Evolutionary conservation across 2,329 filamentous ascomycete species (phyloP).

Genomic region (Penicillium sp.): DNA sequence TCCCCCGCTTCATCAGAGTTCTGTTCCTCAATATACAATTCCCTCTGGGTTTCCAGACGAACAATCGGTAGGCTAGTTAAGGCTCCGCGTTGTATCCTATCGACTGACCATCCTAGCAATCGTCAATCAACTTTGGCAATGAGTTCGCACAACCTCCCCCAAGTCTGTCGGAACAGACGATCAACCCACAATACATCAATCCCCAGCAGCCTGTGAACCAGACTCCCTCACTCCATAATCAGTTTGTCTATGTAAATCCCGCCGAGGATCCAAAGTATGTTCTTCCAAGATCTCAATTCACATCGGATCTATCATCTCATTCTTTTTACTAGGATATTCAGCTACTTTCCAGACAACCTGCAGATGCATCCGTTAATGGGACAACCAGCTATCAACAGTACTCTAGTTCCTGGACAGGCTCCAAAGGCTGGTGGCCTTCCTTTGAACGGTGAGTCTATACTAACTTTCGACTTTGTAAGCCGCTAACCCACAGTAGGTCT

Average conservation of each 20-base stretch:
- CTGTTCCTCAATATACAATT: conserved; percentile 34
- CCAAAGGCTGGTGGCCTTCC: conserved; percentile 11
- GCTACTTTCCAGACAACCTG: conserved; percentile 36
- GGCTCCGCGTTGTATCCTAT: background rate
- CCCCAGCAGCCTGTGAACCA: conserved; percentile 32
- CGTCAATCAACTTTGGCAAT: conserved; percentile 36
- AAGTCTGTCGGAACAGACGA: conserved; percentile 37
- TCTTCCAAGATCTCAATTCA: background rate
- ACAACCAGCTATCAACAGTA: conserved; percentile 11
- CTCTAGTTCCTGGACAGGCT: conserved; percentile 6
- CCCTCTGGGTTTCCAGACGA: conserved; percentile 33
- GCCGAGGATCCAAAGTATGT: conserved; percentile 36
- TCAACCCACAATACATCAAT: conserved; percentile 47
- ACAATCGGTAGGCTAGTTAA: conserved; percentile 27
- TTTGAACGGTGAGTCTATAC: conserved; percentile 21
- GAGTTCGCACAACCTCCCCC: conserved; percentile 33
- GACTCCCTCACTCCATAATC: conserved; percentile 30
- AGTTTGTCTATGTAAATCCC: conserved; percentile 35
- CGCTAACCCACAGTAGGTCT: conserved; percentile 19
- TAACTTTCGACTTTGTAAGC: background rate
- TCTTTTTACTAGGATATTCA: conserved; percentile 24
- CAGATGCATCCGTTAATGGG: conserved; percentile 28
- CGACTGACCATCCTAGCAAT: conserved; percentile 28
- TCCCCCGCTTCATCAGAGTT: conserved; percentile 23
- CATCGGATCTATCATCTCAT: conserved; percentile 8